Base-by-base conservation (phyloP, 1,284 basidiomycete species). In the Moesziomyces globuligerus region DNA sequence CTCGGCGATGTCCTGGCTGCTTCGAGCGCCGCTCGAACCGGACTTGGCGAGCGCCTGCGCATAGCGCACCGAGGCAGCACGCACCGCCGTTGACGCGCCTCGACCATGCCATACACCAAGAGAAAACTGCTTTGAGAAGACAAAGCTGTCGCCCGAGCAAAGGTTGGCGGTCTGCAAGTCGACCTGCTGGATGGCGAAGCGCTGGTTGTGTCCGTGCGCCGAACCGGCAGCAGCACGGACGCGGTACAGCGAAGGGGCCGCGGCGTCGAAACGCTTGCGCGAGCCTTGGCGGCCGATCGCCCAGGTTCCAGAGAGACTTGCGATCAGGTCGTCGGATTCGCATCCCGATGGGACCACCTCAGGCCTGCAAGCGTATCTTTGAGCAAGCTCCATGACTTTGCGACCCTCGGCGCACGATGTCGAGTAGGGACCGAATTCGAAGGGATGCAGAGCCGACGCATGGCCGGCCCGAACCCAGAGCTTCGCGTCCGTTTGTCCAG, bases 61-160 rank as follows among this genome's bases (percentile, higher is more conserved):
- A 39, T 67, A 79, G 7, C 56, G 60, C n/a, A 61, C 44, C 11
- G 75, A 72, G 23, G 53, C 59, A 23, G 54, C 55, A n/a, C 75
- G 61, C 25, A 72, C 69, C n/a, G 51, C 44, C 13, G 37, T 21
- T 6, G 60, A 34, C 6, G 72, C 56, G 43, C 77, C 78, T 10
- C 50, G 36, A 17, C 78, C 78, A 43, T 80, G 73, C 78, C 78
- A 79, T 10, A 80, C 69, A 49, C 75, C 70, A 2, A 72, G 42
- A 6, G 65, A 53, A n/a, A 67, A 59, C 9, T 67, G 49, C 7
- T 74, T 40, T 3, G 60, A 68, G 11, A 52, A 65, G 18, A 80
- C 67, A 21, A 62, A 75, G 41, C 72, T 73, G 51, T 67, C 64
- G 18, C 55, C 66, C 2, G 78, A 80, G 67, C 74, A 78, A 6